Percentiles rank a stretch among this genome's conserved stretches.
phyloP scores from a whole-genome alignment of 2,329 filamentous ascomycete species.

The Aspergillus sp. region DNA sequence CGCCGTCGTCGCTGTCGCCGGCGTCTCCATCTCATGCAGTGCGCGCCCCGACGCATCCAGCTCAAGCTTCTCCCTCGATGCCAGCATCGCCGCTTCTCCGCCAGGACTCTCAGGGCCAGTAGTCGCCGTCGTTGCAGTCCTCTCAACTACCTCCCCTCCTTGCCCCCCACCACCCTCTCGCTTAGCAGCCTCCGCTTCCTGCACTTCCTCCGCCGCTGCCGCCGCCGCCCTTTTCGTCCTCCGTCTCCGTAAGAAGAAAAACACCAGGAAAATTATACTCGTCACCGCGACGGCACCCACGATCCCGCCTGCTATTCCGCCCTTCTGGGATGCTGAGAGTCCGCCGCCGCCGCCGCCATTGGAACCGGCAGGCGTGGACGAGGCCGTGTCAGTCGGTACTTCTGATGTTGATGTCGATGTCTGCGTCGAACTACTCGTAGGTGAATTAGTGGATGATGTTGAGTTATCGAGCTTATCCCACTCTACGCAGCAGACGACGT shows the following conservation, averaged over 20 bases:
- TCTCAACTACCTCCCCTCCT: background rate
- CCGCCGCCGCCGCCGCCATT: background rate
- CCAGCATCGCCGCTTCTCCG: constrained; percentile 8
- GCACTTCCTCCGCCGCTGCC: too few species aligned
- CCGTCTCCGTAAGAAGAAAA: constrained; percentile 2
- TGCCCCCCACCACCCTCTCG: background rate
- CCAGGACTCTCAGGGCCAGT: background rate
- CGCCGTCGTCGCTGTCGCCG: background rate
- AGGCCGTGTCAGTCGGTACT: background rate
- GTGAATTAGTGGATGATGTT: background rate
- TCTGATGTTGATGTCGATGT: background rate
- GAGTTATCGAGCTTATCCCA: constrained; percentile 8
- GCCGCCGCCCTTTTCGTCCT: too few species aligned
- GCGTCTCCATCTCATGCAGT: constrained; percentile 14
- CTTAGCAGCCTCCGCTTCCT: background rate
- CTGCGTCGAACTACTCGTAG: background rate
- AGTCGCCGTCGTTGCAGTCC: background rate
- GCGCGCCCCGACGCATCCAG: constrained; percentile 11
- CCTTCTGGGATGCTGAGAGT: constrained; percentile 8
- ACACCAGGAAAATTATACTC: background rate
- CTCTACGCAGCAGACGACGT: constrained; percentile 12
- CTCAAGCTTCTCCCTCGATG: constrained; percentile 11
- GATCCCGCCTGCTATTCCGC: constrained; percentile 14
- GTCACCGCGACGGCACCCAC: constrained; percentile 8
- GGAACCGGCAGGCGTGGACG: background rate